These are phyloP conservation scores for Exidia glandulosa DNA, from an alignment of 768 basidiomycete species.

Conservation along the genomic window DNA sequence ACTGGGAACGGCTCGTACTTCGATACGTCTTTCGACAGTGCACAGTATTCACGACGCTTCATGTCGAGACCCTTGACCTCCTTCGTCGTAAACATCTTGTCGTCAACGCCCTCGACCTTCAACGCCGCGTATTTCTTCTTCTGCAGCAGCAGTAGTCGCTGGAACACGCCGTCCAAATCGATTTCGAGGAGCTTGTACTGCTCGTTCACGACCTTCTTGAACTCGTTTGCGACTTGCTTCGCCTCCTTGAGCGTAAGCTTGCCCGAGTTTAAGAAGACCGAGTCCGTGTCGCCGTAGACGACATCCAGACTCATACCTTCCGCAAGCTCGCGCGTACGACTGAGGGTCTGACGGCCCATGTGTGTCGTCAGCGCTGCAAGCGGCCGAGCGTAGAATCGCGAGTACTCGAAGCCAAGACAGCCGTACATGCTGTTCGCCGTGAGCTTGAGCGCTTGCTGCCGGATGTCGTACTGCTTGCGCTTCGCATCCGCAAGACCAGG, in stretches of 20 bases:
- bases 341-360: constrained; percentile 96
- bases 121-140: constrained; percentile 99
- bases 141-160: constrained; percentile 82
- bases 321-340: constrained; percentile 83
- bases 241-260: constrained; percentile 82
- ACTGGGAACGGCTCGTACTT: constrained; percentile 38
- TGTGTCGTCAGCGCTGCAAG: constrained; percentile 96
- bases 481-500: constrained; percentile 15
- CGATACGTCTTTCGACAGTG: constrained; percentile 83
- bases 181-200: constrained; percentile 93
- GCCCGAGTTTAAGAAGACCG: constrained; percentile 96
- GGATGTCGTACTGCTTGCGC: constrained; percentile 68
- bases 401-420: constrained; percentile 95
- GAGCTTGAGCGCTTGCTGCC: constrained; percentile 91
- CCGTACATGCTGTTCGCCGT: constrained; percentile 99
- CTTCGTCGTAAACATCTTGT: constrained; percentile 32
- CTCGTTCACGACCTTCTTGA: constrained; percentile 96
- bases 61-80: constrained; percentile 98
- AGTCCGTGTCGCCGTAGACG: constrained; percentile 98
- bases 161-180: constrained; percentile 89
- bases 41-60: constrained; percentile 95
- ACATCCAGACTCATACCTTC: constrained; percentile 75
- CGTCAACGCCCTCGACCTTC: constrained; percentile 73
- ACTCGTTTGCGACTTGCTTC: constrained; percentile 77
- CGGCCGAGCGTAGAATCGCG: constrained; percentile 90